Percentiles rank a stretch among this genome's conserved stretches.
Conservation (phyloP, 2,329 filamentous ascomycete genomes). For the Lasiodiplodia hormozganensis region DNA sequence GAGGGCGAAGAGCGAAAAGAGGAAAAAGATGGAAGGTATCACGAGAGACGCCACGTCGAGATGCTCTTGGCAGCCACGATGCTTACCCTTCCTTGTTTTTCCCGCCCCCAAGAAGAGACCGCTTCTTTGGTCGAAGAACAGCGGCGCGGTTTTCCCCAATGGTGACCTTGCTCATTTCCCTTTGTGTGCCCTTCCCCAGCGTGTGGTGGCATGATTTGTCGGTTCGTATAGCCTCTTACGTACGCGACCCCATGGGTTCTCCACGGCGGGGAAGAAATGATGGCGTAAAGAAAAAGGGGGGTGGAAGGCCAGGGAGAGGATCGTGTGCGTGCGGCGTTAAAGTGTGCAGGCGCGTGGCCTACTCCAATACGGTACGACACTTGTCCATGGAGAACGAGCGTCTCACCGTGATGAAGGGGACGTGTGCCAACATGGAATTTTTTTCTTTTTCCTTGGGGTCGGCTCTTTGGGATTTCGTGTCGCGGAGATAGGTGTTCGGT, state of each 20-base stretch:
- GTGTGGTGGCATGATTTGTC: background rate
- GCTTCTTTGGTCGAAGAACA: background rate
- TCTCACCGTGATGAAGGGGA: too few species aligned
- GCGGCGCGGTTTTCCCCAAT: background rate
- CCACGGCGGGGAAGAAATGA: constrained; percentile 4
- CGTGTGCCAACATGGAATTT: background rate
- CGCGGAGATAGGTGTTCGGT: constrained; percentile 8
- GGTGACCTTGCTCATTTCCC: background rate
- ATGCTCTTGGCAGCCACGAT: background rate
- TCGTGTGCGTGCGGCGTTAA: background rate
- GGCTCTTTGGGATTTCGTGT: background rate
- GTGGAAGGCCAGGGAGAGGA: background rate
- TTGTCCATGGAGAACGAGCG: background rate
- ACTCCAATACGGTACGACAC: too few species aligned
- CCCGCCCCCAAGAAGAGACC: background rate
- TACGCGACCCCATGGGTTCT: constrained; percentile 8
- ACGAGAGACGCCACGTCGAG: constrained; percentile 9
- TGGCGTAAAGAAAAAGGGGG: background rate
- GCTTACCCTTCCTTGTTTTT: background rate
- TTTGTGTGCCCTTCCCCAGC: background rate
- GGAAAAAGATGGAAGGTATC: background rate
- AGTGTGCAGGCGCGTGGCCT: too few species aligned
- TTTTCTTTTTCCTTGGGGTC: background rate
- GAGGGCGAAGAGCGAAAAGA: background rate
- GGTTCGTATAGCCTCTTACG: background rate